These are phyloP conservation scores for Furcasterigmium sp. DNA, from an alignment of 2,329 filamentous ascomycete species.

Conservation along the genomic window DNA sequence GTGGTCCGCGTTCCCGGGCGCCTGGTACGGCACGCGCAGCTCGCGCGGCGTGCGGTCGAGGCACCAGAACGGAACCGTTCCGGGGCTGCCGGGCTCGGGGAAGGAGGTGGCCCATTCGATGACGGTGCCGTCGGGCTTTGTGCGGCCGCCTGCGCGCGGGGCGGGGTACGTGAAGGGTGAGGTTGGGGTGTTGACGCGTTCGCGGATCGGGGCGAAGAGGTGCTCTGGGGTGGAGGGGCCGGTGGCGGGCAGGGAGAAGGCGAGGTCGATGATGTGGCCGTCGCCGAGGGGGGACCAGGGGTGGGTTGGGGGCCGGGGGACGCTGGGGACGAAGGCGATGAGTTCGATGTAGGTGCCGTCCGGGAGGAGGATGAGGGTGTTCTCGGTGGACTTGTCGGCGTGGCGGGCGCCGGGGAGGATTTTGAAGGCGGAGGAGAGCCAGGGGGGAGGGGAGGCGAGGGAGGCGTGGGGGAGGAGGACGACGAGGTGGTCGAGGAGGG, in stretches of 20 bases:
- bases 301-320: constrained; percentile 34
- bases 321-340: constrained; percentile 49
- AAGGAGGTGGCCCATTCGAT: constrained; percentile 56
- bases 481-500: constrained; percentile 3
- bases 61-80: constrained; percentile 59
- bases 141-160: constrained; percentile 47
- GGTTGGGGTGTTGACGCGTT: constrained; percentile 21
- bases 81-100: constrained; percentile 28
- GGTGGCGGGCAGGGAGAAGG: constrained; percentile 38
- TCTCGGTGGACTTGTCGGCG: constrained; percentile 54
- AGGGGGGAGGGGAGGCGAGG: constrained; percentile 1
- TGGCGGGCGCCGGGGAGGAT: constrained; percentile 57
- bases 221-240: constrained; percentile 11
- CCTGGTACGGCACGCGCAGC: constrained; percentile 46
- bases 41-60: constrained; percentile 54
- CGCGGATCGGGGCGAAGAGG: constrained; percentile 31
- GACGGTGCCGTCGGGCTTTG: constrained; percentile 46
- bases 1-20: constrained; percentile 36
- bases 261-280: constrained; percentile 54
- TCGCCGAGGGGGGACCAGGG: constrained; percentile 51
- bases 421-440: constrained; percentile 42
- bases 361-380: constrained; percentile 55
- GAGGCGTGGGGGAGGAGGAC: constrained; percentile 2
- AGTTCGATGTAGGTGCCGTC: constrained; percentile 65
- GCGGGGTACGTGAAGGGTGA: constrained; percentile 38